Conservation (phyloP, 805 yeast genomes). For the Cyberlindnera mrakii region DNA sequence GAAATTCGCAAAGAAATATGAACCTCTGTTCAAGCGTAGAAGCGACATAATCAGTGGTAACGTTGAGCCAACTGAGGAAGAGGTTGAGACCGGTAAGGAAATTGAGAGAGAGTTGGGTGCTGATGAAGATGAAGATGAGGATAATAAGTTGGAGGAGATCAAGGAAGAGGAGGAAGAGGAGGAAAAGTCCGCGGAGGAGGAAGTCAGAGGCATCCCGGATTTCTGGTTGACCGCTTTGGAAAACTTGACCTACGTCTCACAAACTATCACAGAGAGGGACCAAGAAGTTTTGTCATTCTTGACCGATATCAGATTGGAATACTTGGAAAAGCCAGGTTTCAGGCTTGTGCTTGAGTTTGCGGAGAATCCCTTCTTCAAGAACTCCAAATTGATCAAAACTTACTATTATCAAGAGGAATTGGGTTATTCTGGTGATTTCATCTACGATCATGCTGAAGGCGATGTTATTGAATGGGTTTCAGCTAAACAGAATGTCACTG, state of each 20-base stretch:
- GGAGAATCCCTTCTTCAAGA: constrained; percentile 70
- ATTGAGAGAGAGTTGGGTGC: constrained; percentile 53
- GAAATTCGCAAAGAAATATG: constrained; percentile 64
- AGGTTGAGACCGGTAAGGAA: constrained; percentile 71
- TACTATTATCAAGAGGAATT: constrained; percentile 91
- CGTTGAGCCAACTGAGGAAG: constrained; percentile 71
- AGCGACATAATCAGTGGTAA: constrained; percentile 65
- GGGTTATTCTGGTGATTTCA: constrained; percentile 93
- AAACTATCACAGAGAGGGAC: constrained; percentile 85
- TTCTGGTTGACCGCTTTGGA: constrained; percentile 97
- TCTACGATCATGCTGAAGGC: constrained; percentile 96
- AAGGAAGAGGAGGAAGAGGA: constrained; percentile 38
- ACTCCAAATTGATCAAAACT: constrained; percentile 69
- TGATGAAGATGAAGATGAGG: constrained; percentile 36
- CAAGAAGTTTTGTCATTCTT: constrained; percentile 71
- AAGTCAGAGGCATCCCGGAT: constrained; percentile 74
- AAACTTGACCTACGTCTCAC: constrained; percentile 74
- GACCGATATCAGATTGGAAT: constrained; percentile 68
- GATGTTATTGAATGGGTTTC: constrained; percentile 77
- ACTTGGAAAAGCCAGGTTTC: constrained; percentile 83
- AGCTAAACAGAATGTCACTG: constrained; percentile 77
- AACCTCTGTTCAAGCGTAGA: constrained; percentile 73
- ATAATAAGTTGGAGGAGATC: constrained; percentile 9
- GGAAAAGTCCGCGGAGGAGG: constrained; percentile 35
- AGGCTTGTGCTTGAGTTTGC: constrained; percentile 76